Conservation (phyloP, 805 yeast species). For the Naumovozyma baii region DNA sequence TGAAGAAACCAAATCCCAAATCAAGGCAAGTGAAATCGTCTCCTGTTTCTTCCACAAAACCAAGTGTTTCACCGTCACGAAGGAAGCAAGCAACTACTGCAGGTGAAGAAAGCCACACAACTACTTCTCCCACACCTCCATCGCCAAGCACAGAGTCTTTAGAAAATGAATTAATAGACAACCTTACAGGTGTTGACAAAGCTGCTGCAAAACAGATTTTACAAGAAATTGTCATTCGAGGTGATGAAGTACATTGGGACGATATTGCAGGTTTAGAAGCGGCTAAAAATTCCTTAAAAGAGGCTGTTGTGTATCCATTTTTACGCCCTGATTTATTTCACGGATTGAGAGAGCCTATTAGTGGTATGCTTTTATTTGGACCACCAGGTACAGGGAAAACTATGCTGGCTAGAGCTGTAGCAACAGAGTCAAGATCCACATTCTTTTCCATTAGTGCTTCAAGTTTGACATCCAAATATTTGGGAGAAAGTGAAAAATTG, state of each 20-base stretch:
- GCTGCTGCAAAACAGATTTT: constrained; percentile 73
- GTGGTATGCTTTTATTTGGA: constrained; percentile 93
- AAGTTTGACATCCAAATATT: constrained; percentile 66
- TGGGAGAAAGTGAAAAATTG: constrained; percentile 88
- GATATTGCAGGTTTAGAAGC: constrained; percentile 88
- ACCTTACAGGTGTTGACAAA: constrained; percentile 60
- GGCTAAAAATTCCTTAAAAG: constrained; percentile 84
- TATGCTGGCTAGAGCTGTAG: constrained; percentile 95
- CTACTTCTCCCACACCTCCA: background rate
- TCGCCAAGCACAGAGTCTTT: background rate
- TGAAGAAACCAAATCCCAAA: background rate
- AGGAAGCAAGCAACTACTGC: background rate
- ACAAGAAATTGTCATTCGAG: constrained; percentile 81
- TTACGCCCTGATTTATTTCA: constrained; percentile 85
- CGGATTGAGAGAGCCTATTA: constrained; percentile 88
- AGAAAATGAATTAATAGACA: constrained; percentile 15
- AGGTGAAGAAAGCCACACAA: background rate
- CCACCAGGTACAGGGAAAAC: constrained; percentile 99
- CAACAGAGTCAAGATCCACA: constrained; percentile 90
- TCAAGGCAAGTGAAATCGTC: background rate
- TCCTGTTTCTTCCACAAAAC: background rate
- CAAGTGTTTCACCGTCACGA: background rate
- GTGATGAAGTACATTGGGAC: constrained; percentile 92
- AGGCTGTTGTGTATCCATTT: constrained; percentile 94
- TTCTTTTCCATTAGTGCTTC: constrained; percentile 90